Evolutionary conservation across 2,329 filamentous ascomycete genomes (phyloP), one percentile per base, ranked within the genome.

Genomic region (Claviceps sp.): DNA sequence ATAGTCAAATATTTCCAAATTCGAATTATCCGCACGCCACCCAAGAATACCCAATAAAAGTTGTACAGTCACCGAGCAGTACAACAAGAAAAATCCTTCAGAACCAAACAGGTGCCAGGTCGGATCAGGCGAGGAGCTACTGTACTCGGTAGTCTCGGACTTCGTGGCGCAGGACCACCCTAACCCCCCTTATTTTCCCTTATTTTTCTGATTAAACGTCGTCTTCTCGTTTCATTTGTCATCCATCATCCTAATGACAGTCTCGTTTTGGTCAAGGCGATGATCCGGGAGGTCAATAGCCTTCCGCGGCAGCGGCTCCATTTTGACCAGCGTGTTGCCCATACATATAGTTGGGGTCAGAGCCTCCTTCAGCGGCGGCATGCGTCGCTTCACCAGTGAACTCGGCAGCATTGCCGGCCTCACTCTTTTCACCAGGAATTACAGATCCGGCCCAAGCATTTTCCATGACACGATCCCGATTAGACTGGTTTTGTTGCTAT

Each of bases 311-410:
- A 24, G 69, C 66, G n/a, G 77, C 69, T 40, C 79, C 80, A 60
- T 83, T 83, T 58, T 83, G 79, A 30, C 74, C 74, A 38, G 70
- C 62, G 58, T 79, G 75, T n/a, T 70, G 67, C 34, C 66, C 66
- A 60, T 81, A 81, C 61, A 80, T 72, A 60, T 79, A 81, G 60
- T 67, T 69, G 11, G 67, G 58, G 24, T 70, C 67, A 41, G 61
- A 55, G 44, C 65, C 66, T 16, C 69, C 67, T 56, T 78, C 75
- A 24, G 70, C 63, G 37, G 55, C 62, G 51, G 55, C 62, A 51
- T 61, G 62, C 20, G 65, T 54, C 13, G 61, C 65, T 51, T 79
- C 76, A 42, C 67, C 59, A 42, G 73, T 72, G 47, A 66, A 69
- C 22, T 74, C 76, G 63, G 65, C 54, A 24, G 58, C 61, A 7